Conservation (phyloP, 768 basidiomycete species). For the Naganishia randhawae region DNA sequence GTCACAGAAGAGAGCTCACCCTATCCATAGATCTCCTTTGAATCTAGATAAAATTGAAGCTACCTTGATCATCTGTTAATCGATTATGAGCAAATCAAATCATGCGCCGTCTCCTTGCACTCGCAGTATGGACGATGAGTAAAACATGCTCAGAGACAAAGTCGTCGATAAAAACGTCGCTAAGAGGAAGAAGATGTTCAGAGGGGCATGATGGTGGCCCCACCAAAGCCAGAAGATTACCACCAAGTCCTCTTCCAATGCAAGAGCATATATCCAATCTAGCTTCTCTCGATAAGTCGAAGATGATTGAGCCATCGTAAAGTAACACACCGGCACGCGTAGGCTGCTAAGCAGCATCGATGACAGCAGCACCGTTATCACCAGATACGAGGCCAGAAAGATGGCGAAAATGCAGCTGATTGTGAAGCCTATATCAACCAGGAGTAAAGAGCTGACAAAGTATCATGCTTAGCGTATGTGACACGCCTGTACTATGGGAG, state of each 20-base stretch:
- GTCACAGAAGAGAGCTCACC: neutral
- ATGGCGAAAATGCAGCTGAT: neutral
- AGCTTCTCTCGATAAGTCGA: slow-evolving; percentile 9
- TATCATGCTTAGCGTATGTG: too few species aligned
- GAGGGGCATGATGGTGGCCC: slow-evolving; percentile 15
- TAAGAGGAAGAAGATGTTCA: slow-evolving; percentile 1
- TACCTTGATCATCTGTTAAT: neutral
- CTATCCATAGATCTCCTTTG: neutral
- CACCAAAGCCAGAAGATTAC: slow-evolving; percentile 10
- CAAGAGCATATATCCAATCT: neutral
- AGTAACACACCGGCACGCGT: neutral
- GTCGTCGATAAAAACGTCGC: neutral
- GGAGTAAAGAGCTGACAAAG: slow-evolving; percentile 3
- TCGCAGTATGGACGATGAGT: too few species aligned
- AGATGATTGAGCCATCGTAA: neutral
- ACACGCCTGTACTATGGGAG: neutral
- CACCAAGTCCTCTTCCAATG: neutral
- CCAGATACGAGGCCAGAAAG: neutral
- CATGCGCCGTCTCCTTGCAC: too few species aligned
- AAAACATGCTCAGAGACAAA: neutral
- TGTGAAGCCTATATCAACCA: slow-evolving; percentile 1
- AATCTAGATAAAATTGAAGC: neutral
- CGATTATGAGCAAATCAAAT: neutral
- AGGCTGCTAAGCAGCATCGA: slow-evolving; percentile 7
- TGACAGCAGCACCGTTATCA: neutral